Conservation (phyloP, 1,284 basidiomycete species). For the Volvariella volvacea region DNA sequence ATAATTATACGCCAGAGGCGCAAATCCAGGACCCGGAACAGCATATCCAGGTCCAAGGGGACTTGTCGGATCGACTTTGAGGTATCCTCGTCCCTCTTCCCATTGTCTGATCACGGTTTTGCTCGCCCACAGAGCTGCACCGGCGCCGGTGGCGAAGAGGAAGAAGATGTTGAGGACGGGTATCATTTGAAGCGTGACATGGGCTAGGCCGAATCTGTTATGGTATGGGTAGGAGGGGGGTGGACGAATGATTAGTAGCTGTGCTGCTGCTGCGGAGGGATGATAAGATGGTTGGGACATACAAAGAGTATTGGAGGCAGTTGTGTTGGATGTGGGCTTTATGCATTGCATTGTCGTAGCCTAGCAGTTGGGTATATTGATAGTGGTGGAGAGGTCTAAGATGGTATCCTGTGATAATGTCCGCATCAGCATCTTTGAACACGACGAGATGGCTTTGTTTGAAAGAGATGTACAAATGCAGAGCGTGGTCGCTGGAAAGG, state of each 20-base stretch:
- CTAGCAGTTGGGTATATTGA: background rate
- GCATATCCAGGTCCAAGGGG: no score
- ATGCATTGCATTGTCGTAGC: background rate
- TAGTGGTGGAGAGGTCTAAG: constrained; percentile 1
- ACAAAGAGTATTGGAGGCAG: background rate
- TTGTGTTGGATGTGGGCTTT: background rate
- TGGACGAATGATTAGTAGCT: no score
- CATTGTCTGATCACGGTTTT: background rate
- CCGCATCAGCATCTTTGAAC: background rate
- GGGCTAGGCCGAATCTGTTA: background rate
- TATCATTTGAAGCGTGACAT: background rate
- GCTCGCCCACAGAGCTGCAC: background rate
- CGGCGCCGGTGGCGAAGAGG: background rate
- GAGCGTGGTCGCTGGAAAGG: no score
- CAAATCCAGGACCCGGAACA: no score
- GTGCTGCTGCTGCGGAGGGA: no score
- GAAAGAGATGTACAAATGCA: no score
- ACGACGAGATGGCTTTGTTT: background rate
- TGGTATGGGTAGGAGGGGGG: no score
- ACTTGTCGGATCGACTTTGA: no score
- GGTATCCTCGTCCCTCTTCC: background rate
- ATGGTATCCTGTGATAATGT: no score
- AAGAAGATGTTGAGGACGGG: background rate
- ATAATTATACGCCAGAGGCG: no score
- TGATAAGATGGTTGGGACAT: no score